Percentiles rank a stretch among this genome's conserved stretches.
phyloP scores from a whole-genome alignment of 208 protist genomes.

The Leishmania braziliensis region DNA sequence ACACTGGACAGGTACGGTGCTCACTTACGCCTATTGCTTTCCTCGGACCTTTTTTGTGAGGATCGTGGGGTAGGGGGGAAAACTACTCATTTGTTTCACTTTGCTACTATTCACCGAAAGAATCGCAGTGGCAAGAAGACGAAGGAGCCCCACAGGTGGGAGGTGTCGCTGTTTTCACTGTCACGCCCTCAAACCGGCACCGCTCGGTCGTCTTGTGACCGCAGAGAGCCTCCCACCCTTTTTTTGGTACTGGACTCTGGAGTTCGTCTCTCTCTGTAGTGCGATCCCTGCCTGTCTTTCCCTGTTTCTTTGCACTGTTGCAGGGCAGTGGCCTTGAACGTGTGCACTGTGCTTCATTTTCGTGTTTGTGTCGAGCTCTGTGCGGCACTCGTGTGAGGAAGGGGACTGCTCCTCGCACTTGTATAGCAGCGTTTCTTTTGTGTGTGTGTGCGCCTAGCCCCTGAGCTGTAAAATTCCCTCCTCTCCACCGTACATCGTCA shows the following conservation, averaged over 20 bases:
- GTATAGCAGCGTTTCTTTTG: background rate
- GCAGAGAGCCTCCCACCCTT: background rate
- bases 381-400: background rate
- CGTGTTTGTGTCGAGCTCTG: background rate
- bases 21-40: background rate
- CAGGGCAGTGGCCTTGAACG: background rate
- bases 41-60: background rate
- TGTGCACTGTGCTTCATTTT: background rate
- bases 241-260: background rate
- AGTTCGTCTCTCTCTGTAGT: constrained; percentile 3
- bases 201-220: background rate
- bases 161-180: background rate
- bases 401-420: background rate
- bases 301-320: background rate
- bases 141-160: background rate
- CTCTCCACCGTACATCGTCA: background rate
- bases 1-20: background rate
- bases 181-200: background rate
- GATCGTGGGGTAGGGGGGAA: no score
- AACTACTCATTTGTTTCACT: background rate
- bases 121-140: background rate
- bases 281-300: constrained; percentile 20
- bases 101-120: background rate
- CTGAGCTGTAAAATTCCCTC: background rate
- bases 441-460: background rate